A percentile compares a stretch with the other conserved stretches of the same genome.
Evolutionary conservation across 2,329 filamentous ascomycete genomes (phyloP).

Genomic region (Chaetomium sp.): DNA sequence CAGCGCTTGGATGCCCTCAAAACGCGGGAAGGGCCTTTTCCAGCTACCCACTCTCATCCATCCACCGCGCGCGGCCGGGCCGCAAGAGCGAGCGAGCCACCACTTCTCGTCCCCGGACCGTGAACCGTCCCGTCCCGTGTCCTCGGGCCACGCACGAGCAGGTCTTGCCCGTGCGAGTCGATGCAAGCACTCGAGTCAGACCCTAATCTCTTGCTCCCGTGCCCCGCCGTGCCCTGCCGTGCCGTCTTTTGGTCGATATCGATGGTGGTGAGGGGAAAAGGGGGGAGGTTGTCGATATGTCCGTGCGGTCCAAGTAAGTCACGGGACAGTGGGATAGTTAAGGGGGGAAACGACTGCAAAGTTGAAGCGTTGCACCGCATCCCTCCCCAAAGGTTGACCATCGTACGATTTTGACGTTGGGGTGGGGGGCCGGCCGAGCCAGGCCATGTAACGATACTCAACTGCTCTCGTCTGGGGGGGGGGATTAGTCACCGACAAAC

Average conservation of each 20-base stretch:
- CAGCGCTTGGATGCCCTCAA: slow-evolving; percentile 19
- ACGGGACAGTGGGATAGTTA: too few species aligned
- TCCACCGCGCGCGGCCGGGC: not conserved
- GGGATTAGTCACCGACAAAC: not conserved
- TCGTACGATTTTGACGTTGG: slow-evolving; percentile 20
- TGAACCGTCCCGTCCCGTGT: not conserved
- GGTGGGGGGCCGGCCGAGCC: not conserved
- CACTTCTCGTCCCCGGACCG: not conserved
- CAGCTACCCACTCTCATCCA: not conserved
- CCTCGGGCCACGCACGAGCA: not conserved
- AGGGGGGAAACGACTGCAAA: not conserved
- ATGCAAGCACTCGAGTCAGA: slow-evolving; percentile 32
- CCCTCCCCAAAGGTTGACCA: not conserved
- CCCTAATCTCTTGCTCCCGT: not conserved
- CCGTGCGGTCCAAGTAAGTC: slow-evolving; percentile 3
- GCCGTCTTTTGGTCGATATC: not conserved
- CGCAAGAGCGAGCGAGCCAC: not conserved
- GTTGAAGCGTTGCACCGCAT: not conserved
- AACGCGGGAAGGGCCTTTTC: slow-evolving; percentile 20
- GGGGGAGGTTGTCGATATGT: not conserved
- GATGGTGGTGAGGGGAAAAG: not conserved
- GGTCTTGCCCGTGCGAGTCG: slow-evolving; percentile 12
- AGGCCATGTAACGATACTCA: not conserved
- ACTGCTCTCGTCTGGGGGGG: not conserved
- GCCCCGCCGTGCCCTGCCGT: not conserved